Conservation (phyloP, 805 yeast species). For the Tetrapisispora fleetii region DNA sequence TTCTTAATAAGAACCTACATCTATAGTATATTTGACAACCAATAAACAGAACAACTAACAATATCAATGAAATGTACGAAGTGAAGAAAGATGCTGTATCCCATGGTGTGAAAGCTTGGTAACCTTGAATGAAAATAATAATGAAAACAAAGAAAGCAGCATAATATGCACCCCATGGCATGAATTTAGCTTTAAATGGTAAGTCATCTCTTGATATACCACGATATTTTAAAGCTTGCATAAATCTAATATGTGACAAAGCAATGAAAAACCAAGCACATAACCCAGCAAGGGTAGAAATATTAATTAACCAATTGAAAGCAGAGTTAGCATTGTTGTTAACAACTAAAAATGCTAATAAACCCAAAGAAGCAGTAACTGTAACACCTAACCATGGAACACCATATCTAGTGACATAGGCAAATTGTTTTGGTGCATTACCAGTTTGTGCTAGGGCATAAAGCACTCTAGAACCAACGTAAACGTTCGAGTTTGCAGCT, state of each 20-base stretch:
- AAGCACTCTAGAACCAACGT: conserved; percentile 61
- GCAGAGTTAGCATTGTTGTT: conserved; percentile 43
- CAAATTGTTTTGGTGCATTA: conserved; percentile 49
- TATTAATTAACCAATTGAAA: conserved; percentile 57
- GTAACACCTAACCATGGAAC: conserved; percentile 51
- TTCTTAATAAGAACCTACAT: conserved; percentile 35
- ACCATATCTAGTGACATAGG: conserved; percentile 45
- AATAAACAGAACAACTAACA: conserved; percentile 42
- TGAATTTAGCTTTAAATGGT: conserved; percentile 57
- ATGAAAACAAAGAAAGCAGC: conserved; percentile 44
- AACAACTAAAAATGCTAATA: conserved; percentile 46
- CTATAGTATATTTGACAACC: conserved; percentile 43
- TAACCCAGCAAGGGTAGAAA: conserved; percentile 58
- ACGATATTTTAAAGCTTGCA: conserved; percentile 49
- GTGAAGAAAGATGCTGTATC: conserved; percentile 50
- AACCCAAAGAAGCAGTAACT: conserved; percentile 46
- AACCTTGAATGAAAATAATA: conserved; percentile 63
- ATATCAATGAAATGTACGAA: conserved; percentile 51
- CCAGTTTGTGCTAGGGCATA: conserved; percentile 52
- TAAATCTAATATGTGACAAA: conserved; percentile 50
- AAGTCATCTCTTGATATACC: conserved; percentile 52
- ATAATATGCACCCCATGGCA: conserved; percentile 58
- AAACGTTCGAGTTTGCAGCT: conserved; percentile 70
- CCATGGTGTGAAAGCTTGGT: conserved; percentile 44
- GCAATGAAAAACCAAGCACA: conserved; percentile 58